Percentiles rank a stretch among this genome's conserved stretches.
phyloP scores from a whole-genome alignment of 1,139 yeast genomes.

The Saccharomycopsis crataegensis region DNA sequence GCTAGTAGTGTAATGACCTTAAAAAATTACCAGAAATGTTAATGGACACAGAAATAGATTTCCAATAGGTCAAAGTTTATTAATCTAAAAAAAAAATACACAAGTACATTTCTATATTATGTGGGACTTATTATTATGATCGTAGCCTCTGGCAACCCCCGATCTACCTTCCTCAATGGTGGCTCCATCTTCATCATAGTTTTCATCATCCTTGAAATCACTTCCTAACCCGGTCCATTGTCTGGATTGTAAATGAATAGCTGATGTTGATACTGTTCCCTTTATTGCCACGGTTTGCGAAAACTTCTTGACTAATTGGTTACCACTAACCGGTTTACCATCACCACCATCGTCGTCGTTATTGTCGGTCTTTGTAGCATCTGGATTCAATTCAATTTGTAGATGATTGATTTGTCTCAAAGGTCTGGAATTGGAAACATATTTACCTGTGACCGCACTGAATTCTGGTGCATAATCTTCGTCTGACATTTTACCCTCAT shows the following conservation, averaged over 20 bases:
- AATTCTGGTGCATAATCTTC: constrained; percentile 75
- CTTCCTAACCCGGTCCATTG: constrained; percentile 91
- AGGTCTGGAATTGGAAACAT: constrained; percentile 64
- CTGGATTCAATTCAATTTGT: constrained; percentile 38
- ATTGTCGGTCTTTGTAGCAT: constrained; percentile 22
- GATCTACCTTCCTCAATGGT: constrained; percentile 69
- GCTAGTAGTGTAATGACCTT: too few species aligned
- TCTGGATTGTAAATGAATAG: constrained; percentile 62
- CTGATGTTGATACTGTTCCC: constrained; percentile 78
- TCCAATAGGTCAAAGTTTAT: too few species aligned
- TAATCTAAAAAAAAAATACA: too few species aligned
- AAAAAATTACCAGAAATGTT: too few species aligned
- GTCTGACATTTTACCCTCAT: constrained; percentile 26
- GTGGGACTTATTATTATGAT: constrained; percentile 17
- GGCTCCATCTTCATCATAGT: constrained; percentile 52
- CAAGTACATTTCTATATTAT: too few species aligned
- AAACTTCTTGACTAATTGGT: constrained; percentile 49
- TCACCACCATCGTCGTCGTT: constrained; percentile 20
- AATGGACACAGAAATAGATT: too few species aligned
- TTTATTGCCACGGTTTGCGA: constrained; percentile 57
- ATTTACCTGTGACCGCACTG: constrained; percentile 81
- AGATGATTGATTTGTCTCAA: constrained; percentile 60
- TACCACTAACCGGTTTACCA: constrained; percentile 9
- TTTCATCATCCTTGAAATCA: constrained; percentile 46
- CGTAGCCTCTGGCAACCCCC: constrained; percentile 88